Base-by-base conservation (phyloP, 331 rosid species). In the Acacia pycnantha region DNA sequence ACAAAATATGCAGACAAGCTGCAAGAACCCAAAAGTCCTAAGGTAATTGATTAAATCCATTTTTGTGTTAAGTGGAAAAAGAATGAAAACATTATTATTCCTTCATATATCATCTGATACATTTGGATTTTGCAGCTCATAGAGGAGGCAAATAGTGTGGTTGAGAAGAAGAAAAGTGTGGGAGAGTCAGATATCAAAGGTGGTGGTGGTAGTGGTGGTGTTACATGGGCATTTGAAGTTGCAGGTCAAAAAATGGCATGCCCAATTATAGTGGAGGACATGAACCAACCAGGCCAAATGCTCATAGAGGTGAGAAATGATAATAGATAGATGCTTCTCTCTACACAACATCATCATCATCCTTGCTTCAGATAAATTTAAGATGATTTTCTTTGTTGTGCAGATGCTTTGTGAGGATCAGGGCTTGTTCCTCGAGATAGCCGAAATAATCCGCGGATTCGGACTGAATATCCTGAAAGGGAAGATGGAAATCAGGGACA, bases 251-350 rank as follows among this genome's bases (percentile, higher is more conserved):
- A 91, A 44, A 81, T 90, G 89, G 88, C 87, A 79, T 95, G 97
- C 78, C 99, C 98, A 4, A 83, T 95, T 58, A 87, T 92, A 70
- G 97, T 95, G 21, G 97, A 95, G 82, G 97, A 95, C 85, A 95
- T 91, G 77, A 88, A 58, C 73, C 77, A 82, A 22, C 97, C 94
- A 0, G 97, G 95, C 41, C 97, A 92, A 85, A 93, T 93, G 98
- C 97, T 93, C 43, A 86, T 93, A 35, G 97, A 93, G 97, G 98
- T 95, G 85, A 70, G 59, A 50, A 48, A 59, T 50, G 41, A 26
- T 46, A 74, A 78, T 27, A 8, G n/a, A 29, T 85, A 11, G n/a
- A 29, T 85, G 46, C 43, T 31, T 6, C 43, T 27, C n/a, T 29
- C 31, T 64, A 64, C 70, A 15, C 10, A 27, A 29, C 16, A 33